Evolutionary conservation across 2,329 filamentous ascomycete genomes (phyloP).

Genomic region (Arthrobotrys musiformis): DNA sequence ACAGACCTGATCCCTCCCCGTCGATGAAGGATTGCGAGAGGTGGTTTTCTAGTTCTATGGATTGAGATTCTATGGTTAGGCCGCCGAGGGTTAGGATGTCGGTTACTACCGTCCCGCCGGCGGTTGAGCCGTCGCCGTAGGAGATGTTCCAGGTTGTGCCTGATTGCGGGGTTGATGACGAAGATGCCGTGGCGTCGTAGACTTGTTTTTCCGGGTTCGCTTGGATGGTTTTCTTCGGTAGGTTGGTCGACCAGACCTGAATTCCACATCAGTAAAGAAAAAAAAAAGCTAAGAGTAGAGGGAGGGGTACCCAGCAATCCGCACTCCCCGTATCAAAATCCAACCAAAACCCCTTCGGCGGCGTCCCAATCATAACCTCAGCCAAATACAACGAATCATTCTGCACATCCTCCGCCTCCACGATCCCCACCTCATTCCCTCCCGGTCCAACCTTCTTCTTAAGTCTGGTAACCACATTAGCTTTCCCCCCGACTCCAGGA

Average conservation of each 20-base stretch:
- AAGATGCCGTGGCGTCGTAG: constrained; percentile 72
- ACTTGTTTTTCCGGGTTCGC: constrained; percentile 65
- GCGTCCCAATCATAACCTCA: constrained; percentile 73
- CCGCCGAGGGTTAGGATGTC: constrained; percentile 73
- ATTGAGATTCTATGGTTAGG: constrained; percentile 71
- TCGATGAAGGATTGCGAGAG: constrained; percentile 71
- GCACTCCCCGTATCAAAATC: constrained; percentile 78
- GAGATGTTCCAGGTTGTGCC: constrained; percentile 72
- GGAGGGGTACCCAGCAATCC: constrained; percentile 71
- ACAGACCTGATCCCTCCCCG: constrained; percentile 71
- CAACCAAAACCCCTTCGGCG: constrained; percentile 71
- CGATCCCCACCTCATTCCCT: constrained; percentile 63
- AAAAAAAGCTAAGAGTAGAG: background rate
- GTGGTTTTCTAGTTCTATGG: constrained; percentile 72
- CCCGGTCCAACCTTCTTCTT: constrained; percentile 62
- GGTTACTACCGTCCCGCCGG: constrained; percentile 73
- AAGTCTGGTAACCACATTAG: constrained; percentile 65
- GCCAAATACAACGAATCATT: constrained; percentile 70
- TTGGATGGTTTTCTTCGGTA: constrained; percentile 62
- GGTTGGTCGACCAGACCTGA: constrained; percentile 69
- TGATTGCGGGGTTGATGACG: constrained; percentile 69
- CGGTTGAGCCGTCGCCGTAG: constrained; percentile 76
- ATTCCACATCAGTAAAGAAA: constrained; percentile 2
- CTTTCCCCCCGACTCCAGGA: constrained; percentile 65
- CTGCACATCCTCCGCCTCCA: constrained; percentile 73